Base-by-base conservation (phyloP, 805 yeast genomes). In the Wickerhamiella nectarea region DNA sequence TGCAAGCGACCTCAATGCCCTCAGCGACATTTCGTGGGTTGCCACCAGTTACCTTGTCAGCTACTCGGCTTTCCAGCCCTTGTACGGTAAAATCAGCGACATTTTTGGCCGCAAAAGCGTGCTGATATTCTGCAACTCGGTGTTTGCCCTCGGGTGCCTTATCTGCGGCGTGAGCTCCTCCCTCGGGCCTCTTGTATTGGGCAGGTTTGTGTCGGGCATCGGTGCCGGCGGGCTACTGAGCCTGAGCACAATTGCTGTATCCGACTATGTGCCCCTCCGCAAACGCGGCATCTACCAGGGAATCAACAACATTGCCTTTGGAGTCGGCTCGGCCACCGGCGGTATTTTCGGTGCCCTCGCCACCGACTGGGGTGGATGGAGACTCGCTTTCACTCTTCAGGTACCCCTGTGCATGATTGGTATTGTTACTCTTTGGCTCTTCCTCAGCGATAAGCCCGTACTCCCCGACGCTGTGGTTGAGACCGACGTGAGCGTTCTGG, bases 211-310 rank as follows among this genome's bases (percentile, higher is more conserved):
- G 40, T 77, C 94, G 18, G 95, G 95, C 15, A 70, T 81, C 46
- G 95, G 95, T 11, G 94, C 94, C 14, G 91, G 94, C 8, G 95
- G 95, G 1, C 71, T 85, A 54, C 75, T 78, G 39, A 70, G 87
- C 0, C 64, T 84, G 50, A 72, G 83, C 17, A 78, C 94, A 5
- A 80, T 85, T 45, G 70, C 86, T 2, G 71, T 80, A 52, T 74
- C 83, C 19, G 95, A 86, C 60, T 65, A 84, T 39, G 78, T 86
- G 21, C 78, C 91, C 2, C 69, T 80, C 48, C 68, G 89, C 46
- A 74, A 79, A 35, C 68, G 95, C 47, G 94, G 93, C 1, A 59
- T 82, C 29, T 83, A 74, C 59, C 95, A 86, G 57, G 96, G 95
- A 0, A 59, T 81, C 42, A 80, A 80, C 31, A 85, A 85, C 57